Base-by-base conservation (phyloP, 1,284 basidiomycete genomes). In the Cerrena zonata region DNA sequence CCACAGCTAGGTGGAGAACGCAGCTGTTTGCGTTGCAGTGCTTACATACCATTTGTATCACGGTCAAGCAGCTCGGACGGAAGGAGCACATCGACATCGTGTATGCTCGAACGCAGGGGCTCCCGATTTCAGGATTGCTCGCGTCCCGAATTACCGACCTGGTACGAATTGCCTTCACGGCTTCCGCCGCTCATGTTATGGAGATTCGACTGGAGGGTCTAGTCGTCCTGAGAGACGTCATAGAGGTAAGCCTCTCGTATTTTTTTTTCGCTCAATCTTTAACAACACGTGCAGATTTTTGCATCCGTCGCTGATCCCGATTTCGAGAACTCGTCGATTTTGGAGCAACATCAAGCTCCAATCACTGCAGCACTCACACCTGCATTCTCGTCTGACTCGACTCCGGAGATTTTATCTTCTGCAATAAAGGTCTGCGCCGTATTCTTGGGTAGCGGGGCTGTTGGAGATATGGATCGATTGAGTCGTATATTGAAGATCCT, bases 341-440 rank as follows among this genome's bases (percentile, higher is more conserved):
- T 99, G n/a, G 95, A 99, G 65, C 96, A 99, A 66, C 91, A 97
- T 67, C 95, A 99, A 70, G 96, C 96, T 0, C 95, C 96, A 0
- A 96, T 99, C 53, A 95, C 95, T 1, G 93, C 96, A 2, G 96
- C 96, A 0, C 77, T 99, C n/a, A 99, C 94, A 0, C 95, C 96
- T 0, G 94, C 95, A 0, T 99, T 99, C 63, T 90, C 91, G 2
- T 77, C 89, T 0, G 96, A 99, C 64, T 92, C 94, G 1, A 93
- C 94, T 1, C 94, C 95, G 0, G 95, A 99, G 65, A 95, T 99
- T 21, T 66, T 98, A 27, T 91, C 94, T 0, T 84, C 88, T 13
- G 95, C 94, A 0, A 85, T 99, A 21, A 84, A 94, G 62, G 90
- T 95, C 12, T 97, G 95, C 61, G 96, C 95, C 2, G 81, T 93